Percentiles rank a stretch among this genome's conserved stretches.
These are phyloP conservation scores for Phaeosphaeria sp. DNA, from an alignment of 2,329 filamentous ascomycete species.

Conservation along the genomic window DNA sequence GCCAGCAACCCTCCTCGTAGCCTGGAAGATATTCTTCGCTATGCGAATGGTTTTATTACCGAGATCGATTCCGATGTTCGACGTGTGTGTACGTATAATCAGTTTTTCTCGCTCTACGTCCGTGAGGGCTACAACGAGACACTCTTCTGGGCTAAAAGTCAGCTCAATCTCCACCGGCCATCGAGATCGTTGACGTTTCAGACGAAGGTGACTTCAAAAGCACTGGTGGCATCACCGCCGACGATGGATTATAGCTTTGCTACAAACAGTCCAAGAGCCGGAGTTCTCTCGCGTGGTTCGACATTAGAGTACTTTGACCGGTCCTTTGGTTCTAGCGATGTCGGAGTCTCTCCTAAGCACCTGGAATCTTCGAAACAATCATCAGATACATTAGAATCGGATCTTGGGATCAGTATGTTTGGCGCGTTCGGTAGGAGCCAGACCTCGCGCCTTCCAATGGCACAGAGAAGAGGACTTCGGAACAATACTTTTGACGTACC, in stretches of 20 bases:
- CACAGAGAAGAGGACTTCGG: neutral
- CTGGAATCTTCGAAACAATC: neutral
- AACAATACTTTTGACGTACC: neutral
- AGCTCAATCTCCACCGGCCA: neutral
- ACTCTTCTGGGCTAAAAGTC: neutral
- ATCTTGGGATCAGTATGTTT: neutral
- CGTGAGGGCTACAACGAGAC: neutral
- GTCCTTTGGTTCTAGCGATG: neutral
- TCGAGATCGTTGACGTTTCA: neutral
- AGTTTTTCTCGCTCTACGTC: neutral
- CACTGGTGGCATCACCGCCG: neutral
- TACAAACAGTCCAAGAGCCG: neutral
- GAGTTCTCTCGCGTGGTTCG: neutral
- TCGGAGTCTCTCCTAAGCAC: neutral
- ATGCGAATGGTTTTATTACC: neutral
- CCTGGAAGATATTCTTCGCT: neutral
- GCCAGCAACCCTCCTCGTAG: neutral
- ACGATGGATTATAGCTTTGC: neutral
- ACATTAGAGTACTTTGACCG: neutral
- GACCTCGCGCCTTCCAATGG: neutral
- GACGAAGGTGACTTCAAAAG: neutral
- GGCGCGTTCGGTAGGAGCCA: neutral
- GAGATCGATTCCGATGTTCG: slow-evolving; percentile 1
- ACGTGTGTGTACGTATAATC: neutral
- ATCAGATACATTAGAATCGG: neutral